Evolutionary conservation across 208 protist species (phyloP).

Genomic region (Histomonas meleagridis): DNA sequence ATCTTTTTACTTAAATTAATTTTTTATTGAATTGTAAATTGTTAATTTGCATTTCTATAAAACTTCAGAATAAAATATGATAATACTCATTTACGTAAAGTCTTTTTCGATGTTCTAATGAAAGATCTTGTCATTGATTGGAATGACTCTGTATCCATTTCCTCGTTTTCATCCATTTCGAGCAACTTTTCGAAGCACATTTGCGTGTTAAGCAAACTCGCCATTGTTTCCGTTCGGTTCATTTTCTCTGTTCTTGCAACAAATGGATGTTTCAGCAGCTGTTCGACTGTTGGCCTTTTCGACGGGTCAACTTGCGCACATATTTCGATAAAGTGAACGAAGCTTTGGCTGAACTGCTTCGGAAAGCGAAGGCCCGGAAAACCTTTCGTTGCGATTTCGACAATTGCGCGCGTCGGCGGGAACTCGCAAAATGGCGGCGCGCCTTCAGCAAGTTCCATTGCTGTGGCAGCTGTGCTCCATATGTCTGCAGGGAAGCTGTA

Average conservation of each 20-base stretch:
- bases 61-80: no score
- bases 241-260: not conserved
- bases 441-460: slow-evolving; percentile 44
- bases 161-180: not conserved
- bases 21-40: no score
- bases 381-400: not conserved
- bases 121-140: not conserved
- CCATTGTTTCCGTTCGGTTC: not conserved
- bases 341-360: not conserved
- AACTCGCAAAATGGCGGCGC: slow-evolving; percentile 42
- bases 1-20: no score
- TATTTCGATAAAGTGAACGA: not conserved
- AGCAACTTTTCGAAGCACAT: not conserved
- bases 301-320: not conserved
- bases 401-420: not conserved
- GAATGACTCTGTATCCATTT: not conserved
- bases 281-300: not conserved
- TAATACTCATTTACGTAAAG: no score
- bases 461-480: slow-evolving; percentile 47
- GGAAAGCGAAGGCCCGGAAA: not conserved
- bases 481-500: slow-evolving; percentile 44
- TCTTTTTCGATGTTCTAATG: not conserved
- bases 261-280: not conserved
- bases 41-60: no score
- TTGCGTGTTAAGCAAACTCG: not conserved